These are phyloP conservation scores for Penicillium sp. DNA, from an alignment of 2,329 filamentous ascomycete species.

Conservation along the genomic window DNA sequence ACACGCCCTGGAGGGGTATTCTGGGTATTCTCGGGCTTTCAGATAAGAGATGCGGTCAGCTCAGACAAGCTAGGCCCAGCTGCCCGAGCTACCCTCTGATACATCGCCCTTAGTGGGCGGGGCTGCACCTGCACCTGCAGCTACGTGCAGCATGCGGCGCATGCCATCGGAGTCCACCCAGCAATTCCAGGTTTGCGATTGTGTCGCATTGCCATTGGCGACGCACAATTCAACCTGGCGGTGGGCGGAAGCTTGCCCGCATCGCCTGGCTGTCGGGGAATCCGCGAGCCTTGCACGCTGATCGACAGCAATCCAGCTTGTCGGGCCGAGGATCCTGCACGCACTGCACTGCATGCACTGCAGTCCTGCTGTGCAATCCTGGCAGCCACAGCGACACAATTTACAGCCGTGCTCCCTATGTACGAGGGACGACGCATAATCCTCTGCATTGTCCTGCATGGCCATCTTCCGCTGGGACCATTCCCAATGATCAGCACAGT, in stretches of 20 bases:
- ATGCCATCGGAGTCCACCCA: background rate
- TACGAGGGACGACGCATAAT: background rate
- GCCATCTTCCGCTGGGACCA: background rate
- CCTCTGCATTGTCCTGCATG: background rate
- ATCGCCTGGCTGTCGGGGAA: background rate
- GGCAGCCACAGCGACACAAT: too few relatives aligned
- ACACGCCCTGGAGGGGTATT: background rate
- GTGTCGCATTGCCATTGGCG: background rate
- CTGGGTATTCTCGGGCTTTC: background rate
- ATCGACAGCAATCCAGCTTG: background rate
- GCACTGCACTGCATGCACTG: too few relatives aligned
- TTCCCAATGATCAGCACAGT: background rate
- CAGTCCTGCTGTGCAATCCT: background rate
- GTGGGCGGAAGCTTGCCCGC: background rate
- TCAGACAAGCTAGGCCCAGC: background rate
- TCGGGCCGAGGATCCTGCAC: background rate
- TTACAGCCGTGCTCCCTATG: background rate
- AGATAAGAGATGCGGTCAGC: constrained; percentile 2
- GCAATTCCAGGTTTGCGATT: background rate
- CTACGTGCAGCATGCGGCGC: background rate
- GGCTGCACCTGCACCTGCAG: background rate
- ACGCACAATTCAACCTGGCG: too few relatives aligned
- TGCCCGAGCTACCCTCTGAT: background rate
- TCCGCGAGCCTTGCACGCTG: background rate
- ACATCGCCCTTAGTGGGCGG: background rate